Conservation (phyloP, 75 land plant genomes). For the Cunninghamia lanceolata region DNA sequence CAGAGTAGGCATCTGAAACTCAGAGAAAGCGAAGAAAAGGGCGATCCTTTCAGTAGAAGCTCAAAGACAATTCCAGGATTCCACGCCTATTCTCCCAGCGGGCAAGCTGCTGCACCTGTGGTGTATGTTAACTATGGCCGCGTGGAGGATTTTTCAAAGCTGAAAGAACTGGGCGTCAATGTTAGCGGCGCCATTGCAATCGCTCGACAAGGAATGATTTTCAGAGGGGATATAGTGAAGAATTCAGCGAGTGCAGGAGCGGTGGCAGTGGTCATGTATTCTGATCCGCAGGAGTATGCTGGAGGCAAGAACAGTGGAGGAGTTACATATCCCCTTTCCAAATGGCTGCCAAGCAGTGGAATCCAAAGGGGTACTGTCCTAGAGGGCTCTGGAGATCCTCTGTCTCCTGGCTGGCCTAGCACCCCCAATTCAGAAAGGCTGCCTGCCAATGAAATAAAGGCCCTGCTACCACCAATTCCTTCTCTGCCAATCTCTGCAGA, state of each 20-base stretch:
- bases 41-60: slow-evolving; percentile 39
- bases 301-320: slow-evolving; percentile 15
- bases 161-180: slow-evolving; percentile 46
- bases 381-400: slow-evolving; percentile 66
- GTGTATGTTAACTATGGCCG: slow-evolving; percentile 84
- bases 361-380: slow-evolving; percentile 70
- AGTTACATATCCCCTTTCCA: slow-evolving; percentile 50
- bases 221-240: slow-evolving; percentile 71
- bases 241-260: slow-evolving; percentile 70
- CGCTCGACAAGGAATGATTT: slow-evolving; percentile 68
- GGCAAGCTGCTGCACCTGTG: slow-evolving; percentile 44
- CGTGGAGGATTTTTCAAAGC: slow-evolving; percentile 44
- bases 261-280: slow-evolving; percentile 51
- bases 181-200: slow-evolving; percentile 56
- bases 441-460: slow-evolving; percentile 35
- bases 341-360: slow-evolving; percentile 76
- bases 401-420: slow-evolving; percentile 87
- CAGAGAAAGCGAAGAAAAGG: slow-evolving; percentile 31
- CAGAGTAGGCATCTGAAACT: slow-evolving; percentile 17
- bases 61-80: slow-evolving; percentile 49
- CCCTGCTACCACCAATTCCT: slow-evolving; percentile 55
- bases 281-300: slow-evolving; percentile 61
- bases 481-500: slow-evolving; percentile 79
- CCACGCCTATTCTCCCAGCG: slow-evolving; percentile 79
- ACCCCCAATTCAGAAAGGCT: slow-evolving; percentile 43